Evolutionary conservation across 345 rosid species (phyloP).

Genomic region (Camelina sativa): DNA sequence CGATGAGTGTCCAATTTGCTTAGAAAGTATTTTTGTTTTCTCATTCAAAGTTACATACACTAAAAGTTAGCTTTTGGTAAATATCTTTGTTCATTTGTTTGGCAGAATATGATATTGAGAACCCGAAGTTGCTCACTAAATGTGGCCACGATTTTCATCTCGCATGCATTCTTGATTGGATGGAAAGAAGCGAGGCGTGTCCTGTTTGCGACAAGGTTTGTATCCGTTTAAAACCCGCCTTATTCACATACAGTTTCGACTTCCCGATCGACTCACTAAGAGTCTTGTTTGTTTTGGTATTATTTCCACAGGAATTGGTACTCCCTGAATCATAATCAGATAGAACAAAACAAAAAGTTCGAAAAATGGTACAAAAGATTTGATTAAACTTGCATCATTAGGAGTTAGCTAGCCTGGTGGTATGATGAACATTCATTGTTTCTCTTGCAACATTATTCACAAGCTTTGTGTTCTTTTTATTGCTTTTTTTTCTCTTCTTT

Average conservation of each 20-base stretch:
- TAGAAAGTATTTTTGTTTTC: slow-evolving; percentile 65
- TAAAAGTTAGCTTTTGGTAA: background rate
- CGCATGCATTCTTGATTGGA: slow-evolving; percentile 91
- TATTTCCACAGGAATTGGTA: slow-evolving; percentile 35
- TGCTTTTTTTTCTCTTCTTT: background rate
- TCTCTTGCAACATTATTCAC: background rate
- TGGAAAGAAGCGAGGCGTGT: slow-evolving; percentile 92
- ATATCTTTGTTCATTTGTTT: slow-evolving; percentile 4
- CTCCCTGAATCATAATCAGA: slow-evolving; percentile 21
- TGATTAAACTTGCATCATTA: slow-evolving; percentile 14
- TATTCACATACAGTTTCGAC: background rate
- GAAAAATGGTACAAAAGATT: slow-evolving; percentile 26
- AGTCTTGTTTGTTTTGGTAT: background rate
- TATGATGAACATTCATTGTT: slow-evolving; percentile 30
- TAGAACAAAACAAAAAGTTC: slow-evolving; percentile 1
- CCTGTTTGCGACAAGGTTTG: slow-evolving; percentile 93
- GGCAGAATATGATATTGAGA: slow-evolving; percentile 81
- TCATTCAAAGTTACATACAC: background rate
- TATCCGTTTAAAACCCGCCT: background rate
- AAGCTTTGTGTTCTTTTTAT: slow-evolving; percentile 23
- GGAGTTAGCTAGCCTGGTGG: slow-evolving; percentile 16
- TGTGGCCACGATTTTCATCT: slow-evolving; percentile 92
- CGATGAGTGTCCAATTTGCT: slow-evolving; percentile 85
- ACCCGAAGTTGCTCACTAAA: slow-evolving; percentile 75
- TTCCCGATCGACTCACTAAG: background rate